Conservation (phyloP, 2,329 filamentous ascomycete genomes). For the Ophiosphaerella herpotricha region DNA sequence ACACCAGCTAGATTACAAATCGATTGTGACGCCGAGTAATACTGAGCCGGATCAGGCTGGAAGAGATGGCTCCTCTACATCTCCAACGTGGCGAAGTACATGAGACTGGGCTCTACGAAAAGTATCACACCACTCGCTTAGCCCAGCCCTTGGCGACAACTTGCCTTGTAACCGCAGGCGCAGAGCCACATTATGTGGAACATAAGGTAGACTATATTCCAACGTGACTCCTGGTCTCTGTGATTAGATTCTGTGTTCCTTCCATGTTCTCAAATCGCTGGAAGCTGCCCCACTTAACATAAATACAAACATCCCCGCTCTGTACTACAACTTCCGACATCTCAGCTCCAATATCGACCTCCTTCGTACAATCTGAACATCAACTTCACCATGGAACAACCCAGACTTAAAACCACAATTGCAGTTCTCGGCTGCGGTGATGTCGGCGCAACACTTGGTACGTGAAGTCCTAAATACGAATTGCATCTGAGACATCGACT, state of each 20-base stretch:
- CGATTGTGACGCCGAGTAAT: too few relatives aligned
- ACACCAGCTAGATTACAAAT: too few relatives aligned
- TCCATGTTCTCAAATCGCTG: background rate
- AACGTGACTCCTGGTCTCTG: background rate
- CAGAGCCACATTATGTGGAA: background rate
- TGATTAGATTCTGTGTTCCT: background rate
- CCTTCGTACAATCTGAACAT: background rate
- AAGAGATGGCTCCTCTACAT: too few relatives aligned
- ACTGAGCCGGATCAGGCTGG: too few relatives aligned
- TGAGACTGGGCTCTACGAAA: too few relatives aligned
- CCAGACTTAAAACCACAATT: constrained; percentile 46
- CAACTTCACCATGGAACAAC: constrained; percentile 26
- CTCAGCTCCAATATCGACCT: background rate
- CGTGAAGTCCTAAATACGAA: too few relatives aligned
- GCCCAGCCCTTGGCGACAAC: background rate
- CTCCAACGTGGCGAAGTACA: too few relatives aligned
- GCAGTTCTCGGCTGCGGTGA: constrained; percentile 58
- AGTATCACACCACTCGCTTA: background rate
- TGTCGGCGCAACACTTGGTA: constrained; percentile 54
- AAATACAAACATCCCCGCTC: background rate
- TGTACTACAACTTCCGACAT: background rate
- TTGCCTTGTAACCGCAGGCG: background rate
- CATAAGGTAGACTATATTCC: background rate
- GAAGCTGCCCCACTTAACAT: background rate
- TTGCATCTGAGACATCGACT: too few relatives aligned